phyloP scores from a whole-genome alignment of 2,329 filamentous ascomycete species.

The Blastomyces silverae region DNA sequence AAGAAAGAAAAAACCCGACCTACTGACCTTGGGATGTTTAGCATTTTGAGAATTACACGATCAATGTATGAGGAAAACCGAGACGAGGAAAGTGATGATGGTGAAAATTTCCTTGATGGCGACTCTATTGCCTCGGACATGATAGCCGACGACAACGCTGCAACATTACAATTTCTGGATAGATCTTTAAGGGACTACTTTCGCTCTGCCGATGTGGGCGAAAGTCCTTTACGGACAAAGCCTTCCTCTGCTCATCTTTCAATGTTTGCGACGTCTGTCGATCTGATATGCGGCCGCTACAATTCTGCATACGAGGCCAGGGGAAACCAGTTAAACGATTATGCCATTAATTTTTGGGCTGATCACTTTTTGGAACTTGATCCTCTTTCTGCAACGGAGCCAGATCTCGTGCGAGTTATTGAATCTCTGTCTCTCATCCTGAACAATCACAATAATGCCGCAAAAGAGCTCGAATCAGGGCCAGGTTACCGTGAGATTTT shows the following conservation, averaged over 20 bases:
- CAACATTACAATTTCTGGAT: conserved; percentile 4
- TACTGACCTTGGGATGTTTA: neutral
- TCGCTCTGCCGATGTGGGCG: neutral
- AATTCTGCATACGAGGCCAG: too few relatives aligned
- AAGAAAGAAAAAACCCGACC: neutral
- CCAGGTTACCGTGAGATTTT: neutral
- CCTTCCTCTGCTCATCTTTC: neutral
- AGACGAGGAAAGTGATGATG: neutral
- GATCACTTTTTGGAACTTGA: neutral
- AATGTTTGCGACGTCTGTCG: conserved; percentile 1
- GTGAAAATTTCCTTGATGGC: neutral
- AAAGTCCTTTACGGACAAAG: neutral
- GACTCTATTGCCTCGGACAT: neutral
- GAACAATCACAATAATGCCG: conserved; percentile 1
- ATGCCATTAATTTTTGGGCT: neutral
- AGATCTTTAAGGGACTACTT: conserved; percentile 3
- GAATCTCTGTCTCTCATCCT: neutral
- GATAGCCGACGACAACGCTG: conserved; percentile 6
- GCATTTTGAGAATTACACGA: conserved; percentile 2
- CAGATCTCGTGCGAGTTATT: conserved; percentile 1
- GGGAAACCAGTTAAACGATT: neutral
- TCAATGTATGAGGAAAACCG: neutral
- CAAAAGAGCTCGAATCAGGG: conserved; percentile 5
- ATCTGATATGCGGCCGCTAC: neutral
- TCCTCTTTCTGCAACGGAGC: conserved; percentile 2